Percentiles rank a stretch among this genome's conserved stretches.
Evolutionary conservation across 2,329 filamentous ascomycete species (phyloP).

Genomic region (Colletotrichum incanum): DNA sequence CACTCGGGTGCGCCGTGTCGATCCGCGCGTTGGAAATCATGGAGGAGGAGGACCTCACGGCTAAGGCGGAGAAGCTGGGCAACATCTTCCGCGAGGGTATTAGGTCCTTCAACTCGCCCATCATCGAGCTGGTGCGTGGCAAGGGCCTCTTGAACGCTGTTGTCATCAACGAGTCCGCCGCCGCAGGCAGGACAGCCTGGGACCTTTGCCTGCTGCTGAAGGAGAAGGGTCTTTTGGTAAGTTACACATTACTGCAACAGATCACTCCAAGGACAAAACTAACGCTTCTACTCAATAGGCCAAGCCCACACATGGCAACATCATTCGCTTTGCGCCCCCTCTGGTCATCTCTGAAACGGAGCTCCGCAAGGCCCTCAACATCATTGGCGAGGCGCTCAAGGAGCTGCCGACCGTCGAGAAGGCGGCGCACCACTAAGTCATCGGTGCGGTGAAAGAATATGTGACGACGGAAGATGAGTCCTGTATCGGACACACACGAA

Average conservation of each 20-base stretch:
- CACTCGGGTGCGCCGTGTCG: slow-evolving; percentile 93
- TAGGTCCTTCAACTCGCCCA: slow-evolving; percentile 80
- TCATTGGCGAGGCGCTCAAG: slow-evolving; percentile 85
- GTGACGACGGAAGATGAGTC: neutral
- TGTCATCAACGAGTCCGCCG: slow-evolving; percentile 91
- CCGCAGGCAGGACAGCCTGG: slow-evolving; percentile 91
- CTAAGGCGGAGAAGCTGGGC: slow-evolving; percentile 82
- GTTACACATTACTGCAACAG: slow-evolving; percentile 51
- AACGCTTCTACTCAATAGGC: slow-evolving; percentile 70
- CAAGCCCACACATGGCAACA: slow-evolving; percentile 98
- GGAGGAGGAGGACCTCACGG: slow-evolving; percentile 90
- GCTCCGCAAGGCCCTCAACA: slow-evolving; percentile 81
- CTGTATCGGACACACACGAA: neutral
- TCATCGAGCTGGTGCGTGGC: slow-evolving; percentile 87
- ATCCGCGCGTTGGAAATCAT: slow-evolving; percentile 96
- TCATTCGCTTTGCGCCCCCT: slow-evolving; percentile 97
- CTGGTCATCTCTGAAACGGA: slow-evolving; percentile 93
- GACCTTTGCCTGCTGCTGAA: slow-evolving; percentile 97
- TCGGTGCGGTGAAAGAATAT: neutral
- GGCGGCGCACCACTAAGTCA: slow-evolving; percentile 54
- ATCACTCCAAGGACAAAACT: slow-evolving; percentile 22
- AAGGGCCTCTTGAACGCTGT: slow-evolving; percentile 97
- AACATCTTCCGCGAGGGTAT: slow-evolving; percentile 87
- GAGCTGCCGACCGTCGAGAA: slow-evolving; percentile 79
- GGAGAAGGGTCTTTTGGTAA: slow-evolving; percentile 92